Evolutionary conservation across 2,329 filamentous ascomycete species (phyloP).

Genomic region (Neofusicoccum laricinum): DNA sequence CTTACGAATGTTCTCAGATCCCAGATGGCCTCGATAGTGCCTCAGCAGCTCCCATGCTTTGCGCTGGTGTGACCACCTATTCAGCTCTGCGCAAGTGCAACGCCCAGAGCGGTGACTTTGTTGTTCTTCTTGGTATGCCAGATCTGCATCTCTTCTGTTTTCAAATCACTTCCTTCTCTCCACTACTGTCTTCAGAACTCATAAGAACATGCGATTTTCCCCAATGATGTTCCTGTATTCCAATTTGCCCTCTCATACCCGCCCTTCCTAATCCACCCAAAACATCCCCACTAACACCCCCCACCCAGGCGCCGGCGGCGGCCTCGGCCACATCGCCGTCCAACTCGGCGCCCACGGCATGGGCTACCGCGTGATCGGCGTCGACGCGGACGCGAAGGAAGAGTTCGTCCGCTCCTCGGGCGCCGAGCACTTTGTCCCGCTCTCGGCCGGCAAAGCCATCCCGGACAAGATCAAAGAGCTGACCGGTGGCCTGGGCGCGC

Average conservation of each 20-base stretch:
- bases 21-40: conserved; percentile 58
- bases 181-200: too few relatives aligned
- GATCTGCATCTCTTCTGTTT: not conserved
- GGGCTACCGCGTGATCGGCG: conserved; percentile 62
- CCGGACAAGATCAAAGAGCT: conserved; percentile 55
- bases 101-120: conserved; percentile 58
- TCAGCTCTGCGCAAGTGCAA: conserved; percentile 60
- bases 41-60: conserved; percentile 64
- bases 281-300: not conserved
- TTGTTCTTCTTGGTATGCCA: conserved; percentile 49
- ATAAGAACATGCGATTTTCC: too few relatives aligned
- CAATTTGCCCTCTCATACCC: conserved; percentile 17
- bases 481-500: conserved; percentile 58
- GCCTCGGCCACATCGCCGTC: conserved; percentile 63
- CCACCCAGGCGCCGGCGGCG: conserved; percentile 56
- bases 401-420: conserved; percentile 61
- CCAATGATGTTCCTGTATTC: too few relatives aligned
- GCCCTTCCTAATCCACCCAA: conserved; percentile 18
- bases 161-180: not conserved
- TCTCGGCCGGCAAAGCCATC: conserved; percentile 53
- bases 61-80: conserved; percentile 67
- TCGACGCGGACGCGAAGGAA: conserved; percentile 63
- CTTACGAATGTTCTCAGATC: conserved; percentile 35
- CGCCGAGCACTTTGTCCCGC: conserved; percentile 64
- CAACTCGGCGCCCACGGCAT: conserved; percentile 61